phyloP scores from a whole-genome alignment of 169 alveolate genomes.

The Plasmodium relictum region DNA sequence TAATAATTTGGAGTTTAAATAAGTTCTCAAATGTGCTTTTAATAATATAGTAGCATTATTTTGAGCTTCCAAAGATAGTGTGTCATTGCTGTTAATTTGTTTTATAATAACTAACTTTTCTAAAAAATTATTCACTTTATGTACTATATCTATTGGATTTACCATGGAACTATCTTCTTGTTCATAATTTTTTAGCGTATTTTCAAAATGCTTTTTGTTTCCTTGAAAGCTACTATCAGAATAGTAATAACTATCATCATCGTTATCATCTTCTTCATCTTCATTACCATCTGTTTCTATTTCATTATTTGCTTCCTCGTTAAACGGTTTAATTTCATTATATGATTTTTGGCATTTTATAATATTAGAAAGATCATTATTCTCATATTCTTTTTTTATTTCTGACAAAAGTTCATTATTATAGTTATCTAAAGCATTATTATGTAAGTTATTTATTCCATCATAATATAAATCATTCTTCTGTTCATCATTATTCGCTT shows the following conservation, averaged over 20 bases:
- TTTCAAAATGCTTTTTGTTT: slow-evolving; percentile 2
- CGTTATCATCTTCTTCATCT: slow-evolving; percentile 66
- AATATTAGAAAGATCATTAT: slow-evolving; percentile 29
- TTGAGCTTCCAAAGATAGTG: slow-evolving; percentile 92
- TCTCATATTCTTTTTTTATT: slow-evolving; percentile 61
- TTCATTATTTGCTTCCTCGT: not conserved
- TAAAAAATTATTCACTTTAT: slow-evolving; percentile 84
- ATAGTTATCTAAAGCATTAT: too few relatives aligned
- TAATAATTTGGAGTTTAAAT: slow-evolving; percentile 94
- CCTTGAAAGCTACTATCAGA: not conserved
- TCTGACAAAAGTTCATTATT: slow-evolving; percentile 46
- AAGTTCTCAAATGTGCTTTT: slow-evolving; percentile 95
- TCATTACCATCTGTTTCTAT: slow-evolving; percentile 16
- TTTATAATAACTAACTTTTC: slow-evolving; percentile 85
- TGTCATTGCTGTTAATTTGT: slow-evolving; percentile 85
- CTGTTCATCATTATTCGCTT: slow-evolving; percentile 46
- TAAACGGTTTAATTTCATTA: not conserved
- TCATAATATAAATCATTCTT: slow-evolving; percentile 7
- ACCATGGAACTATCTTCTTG: slow-evolving; percentile 72
- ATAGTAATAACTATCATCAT: not conserved
- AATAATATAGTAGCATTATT: slow-evolving; percentile 93
- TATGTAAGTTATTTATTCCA: not conserved
- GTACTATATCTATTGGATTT: slow-evolving; percentile 90
- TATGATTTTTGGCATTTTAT: slow-evolving; percentile 23
- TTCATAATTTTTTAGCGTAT: not conserved